These are phyloP conservation scores for Magnolia kwangsiensis DNA, from an alignment of 164 flowering plant species.

Conservation along the genomic window DNA sequence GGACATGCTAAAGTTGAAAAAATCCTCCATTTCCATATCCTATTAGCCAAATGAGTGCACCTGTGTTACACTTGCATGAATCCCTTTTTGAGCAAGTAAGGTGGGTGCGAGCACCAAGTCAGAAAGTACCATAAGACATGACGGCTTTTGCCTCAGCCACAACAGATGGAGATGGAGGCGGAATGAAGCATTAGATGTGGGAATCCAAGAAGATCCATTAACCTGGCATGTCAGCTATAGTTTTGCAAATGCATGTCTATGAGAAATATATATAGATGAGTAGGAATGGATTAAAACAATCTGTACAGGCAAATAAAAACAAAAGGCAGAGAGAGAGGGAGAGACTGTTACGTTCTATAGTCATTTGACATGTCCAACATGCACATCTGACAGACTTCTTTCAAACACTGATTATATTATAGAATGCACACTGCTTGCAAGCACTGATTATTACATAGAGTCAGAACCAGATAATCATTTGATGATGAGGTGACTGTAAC, in stretches of 20 bases:
- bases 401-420: background rate
- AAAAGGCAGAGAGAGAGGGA: too few relatives aligned
- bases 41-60: too few relatives aligned
- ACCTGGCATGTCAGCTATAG: background rate
- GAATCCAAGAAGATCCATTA: too few relatives aligned
- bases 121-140: too few relatives aligned
- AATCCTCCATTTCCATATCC: too few relatives aligned
- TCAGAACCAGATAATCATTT: background rate
- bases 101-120: too few relatives aligned
- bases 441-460: background rate
- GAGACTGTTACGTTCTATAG: background rate
- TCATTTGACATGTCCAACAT: background rate
- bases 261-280: background rate
- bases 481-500: background rate
- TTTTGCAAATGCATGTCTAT: background rate
- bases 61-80: too few relatives aligned
- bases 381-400: background rate
- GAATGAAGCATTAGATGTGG: background rate
- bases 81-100: too few relatives aligned
- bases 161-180: background rate
- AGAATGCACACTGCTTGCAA: background rate
- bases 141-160: background rate
- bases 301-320: background rate
- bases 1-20: too few relatives aligned
- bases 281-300: background rate